Evolutionary conservation across 345 rosid genomes (phyloP), one percentile per base, ranked within the genome.

Genomic region (Lepidium sativum): DNA sequence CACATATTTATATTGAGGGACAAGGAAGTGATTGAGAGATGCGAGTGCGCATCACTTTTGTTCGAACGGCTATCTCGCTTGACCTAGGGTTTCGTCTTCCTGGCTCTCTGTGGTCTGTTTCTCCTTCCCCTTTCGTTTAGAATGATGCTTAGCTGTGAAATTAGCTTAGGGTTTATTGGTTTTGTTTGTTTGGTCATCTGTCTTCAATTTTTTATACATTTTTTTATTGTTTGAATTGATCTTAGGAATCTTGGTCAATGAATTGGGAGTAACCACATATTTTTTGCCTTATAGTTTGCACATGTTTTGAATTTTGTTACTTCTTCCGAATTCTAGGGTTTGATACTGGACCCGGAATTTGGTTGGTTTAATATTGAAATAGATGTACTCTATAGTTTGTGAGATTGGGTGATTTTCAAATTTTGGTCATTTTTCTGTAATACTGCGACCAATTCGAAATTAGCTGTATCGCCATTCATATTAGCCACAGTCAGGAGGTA

Each of bases 71-170:
- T 64, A 6, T 23, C 54, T 64, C 54, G 65, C 70, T 57, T 34
- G 48, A 72, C 47, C 54, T 72, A 72, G 76, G 76, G 76, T 72
- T 72, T 72, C 61, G 48, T 57, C 43, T 64, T 55, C 58, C 54
- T 65, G 11, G 32, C 34, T 27, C 31, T 64, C 18, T 2, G n/a
- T 40, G 57, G 77, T 72, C 20, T 51, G 67, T 44, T 67, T 2
- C 54, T 14, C 52, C 4, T 23, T 33, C 13, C 27, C 3, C 9
- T 13, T 34, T 32, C 1, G 20, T 29, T 32, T 32, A 31, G 10
- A 49, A 37, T 44, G 31, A 56, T 32, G 48, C 11, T 6, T 62
- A 35, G 40, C 41, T 70, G n/a, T 50, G 9, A 29, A 57, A 65
- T 65, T 66, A 62, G 9, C 63, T 57, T 65, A 43, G 44, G 61